Base-by-base conservation (phyloP, 176 grass and related monocot genomes). In the Phragmites australis region DNA sequence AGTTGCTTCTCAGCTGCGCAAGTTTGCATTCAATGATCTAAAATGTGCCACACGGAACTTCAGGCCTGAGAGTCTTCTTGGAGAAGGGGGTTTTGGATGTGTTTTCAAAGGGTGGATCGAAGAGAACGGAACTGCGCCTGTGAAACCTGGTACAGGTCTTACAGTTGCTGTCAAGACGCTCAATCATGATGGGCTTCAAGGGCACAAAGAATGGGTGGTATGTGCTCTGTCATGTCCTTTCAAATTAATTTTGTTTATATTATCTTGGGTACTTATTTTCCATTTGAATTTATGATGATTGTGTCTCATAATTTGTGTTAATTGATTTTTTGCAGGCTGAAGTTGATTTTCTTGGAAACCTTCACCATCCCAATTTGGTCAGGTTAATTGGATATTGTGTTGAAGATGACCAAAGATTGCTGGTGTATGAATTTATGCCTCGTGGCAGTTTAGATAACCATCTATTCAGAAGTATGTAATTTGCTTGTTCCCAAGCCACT, bases 21-120 rank as follows among this genome's bases (percentile, higher is more conserved):
- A 87, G 71, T 94, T 94, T 81, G 87, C 81, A 78, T 94, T 94
- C 87, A 91, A 76, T 76, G 92, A 94, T 83, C 87, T 94, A 30
- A 94, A 94, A 85, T 82, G 77, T 54, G 92, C 92, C 44, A 94
- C 92, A 1, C 75, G 92, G 90, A 94, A 94, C 81, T 94, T 94
- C 82, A 85, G 87, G 68, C 92, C 92, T 10, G 92, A 94, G 60
- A 89, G 86, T 78, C 87, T 94, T 75, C 92, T 94, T 65, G 92
- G 92, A 27, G 89, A 94, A 77, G 92, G 92, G 22, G 92, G 92
- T 55, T 94, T 94, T 85, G 92, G 92, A 74, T 94, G 92, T 91
- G 92, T 94, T 80, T 94, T 94, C 70, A 94, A 94, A 88, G 92
- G 92, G 21, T 94, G 92, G 92, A 89, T 94, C 22, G 89, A 94